Base-by-base conservation (phyloP, 495 filamentous ascomycete species). In the Trichoderma asperelloides region DNA sequence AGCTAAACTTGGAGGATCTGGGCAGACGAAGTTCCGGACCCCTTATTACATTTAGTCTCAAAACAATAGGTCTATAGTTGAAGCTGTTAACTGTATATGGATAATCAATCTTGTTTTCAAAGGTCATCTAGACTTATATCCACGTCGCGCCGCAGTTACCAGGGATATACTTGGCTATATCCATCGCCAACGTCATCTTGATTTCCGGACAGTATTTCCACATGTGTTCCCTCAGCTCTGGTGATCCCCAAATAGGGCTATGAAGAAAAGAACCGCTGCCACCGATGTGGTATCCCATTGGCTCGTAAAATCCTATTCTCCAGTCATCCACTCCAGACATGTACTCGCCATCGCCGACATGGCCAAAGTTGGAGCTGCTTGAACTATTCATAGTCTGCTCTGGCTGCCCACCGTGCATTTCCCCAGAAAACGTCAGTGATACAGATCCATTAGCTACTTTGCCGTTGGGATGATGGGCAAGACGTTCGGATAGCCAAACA, bases 251-350 rank as follows among this genome's bases (percentile, higher is more conserved):
- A 43, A 83, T 74, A 1, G 65, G 74, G 16, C 37, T 30, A 27
- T 79, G 77, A 30, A 84, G 66, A 21, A 67, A 71, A 6, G 23
- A 57, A 25, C 80, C 81, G 45, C 75, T 75, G 27, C 77, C 75
- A 1, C 80, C 81, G n/a, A 79, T 78, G 66, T 84, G 82, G 67
- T 83, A 83, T 41, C 82, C 82, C 82, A 84, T 82, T 8, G 81
- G 81, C 68, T 82, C 81, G 62, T 81, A 78, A 30, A 75, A 78
- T 43, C 82, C 80, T 6, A 75, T 71, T 51, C 80, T 72, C 78
- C 76, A 82, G 68, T 76, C 74, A 65, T 82, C 80, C 23, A 80
- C 51, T 0, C 74, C 77, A 55, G 73, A 68, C 28, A 77, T 69
- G 43, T 76, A 74, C 3, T 74, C 70, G 33, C 74, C 74, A 3